phyloP scores from a whole-genome alignment of 2,329 filamentous ascomycete species.

The Microdochium bolleyi region DNA sequence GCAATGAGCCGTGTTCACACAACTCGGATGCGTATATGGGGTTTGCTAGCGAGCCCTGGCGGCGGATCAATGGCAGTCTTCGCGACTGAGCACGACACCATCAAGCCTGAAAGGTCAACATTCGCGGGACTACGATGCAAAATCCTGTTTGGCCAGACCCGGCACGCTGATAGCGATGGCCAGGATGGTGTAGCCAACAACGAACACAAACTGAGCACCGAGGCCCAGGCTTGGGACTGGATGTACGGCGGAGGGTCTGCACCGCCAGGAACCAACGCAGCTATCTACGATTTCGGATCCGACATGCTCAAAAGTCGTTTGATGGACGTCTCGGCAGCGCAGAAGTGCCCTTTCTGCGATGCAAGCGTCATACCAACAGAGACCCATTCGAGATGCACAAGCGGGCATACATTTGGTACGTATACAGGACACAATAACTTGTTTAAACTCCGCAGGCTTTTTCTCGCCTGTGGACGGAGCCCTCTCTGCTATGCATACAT shows the following conservation, averaged over 20 bases:
- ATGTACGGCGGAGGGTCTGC: slow-evolving; percentile 46
- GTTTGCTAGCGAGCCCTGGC: slow-evolving; percentile 41
- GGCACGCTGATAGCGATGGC: slow-evolving; percentile 16
- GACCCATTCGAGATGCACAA: slow-evolving; percentile 27
- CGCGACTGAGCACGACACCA: slow-evolving; percentile 37
- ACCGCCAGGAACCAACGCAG: slow-evolving; percentile 28
- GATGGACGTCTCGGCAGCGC: slow-evolving; percentile 19
- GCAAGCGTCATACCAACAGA: slow-evolving; percentile 21
- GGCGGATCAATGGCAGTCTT: slow-evolving; percentile 43
- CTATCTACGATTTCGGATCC: slow-evolving; percentile 1
- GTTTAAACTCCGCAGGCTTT: background rate
- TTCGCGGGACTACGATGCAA: slow-evolving; percentile 26
- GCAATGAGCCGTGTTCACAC: slow-evolving; percentile 34
- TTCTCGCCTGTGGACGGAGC: too few relatives aligned
- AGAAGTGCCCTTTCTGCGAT: slow-evolving; percentile 41
- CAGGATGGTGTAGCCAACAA: slow-evolving; percentile 2
- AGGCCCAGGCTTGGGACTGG: slow-evolving; percentile 48
- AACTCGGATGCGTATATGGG: slow-evolving; percentile 44
- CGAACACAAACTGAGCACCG: slow-evolving; percentile 34
- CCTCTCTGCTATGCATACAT: too few relatives aligned
- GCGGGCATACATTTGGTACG: slow-evolving; percentile 29
- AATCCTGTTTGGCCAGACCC: slow-evolving; percentile 26
- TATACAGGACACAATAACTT: background rate
- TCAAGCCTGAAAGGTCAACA: slow-evolving; percentile 35
- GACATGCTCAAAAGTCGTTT: slow-evolving; percentile 28